Base-by-base conservation (phyloP, 2,329 filamentous ascomycete species). In the Aspergillus eucalypticola region DNA sequence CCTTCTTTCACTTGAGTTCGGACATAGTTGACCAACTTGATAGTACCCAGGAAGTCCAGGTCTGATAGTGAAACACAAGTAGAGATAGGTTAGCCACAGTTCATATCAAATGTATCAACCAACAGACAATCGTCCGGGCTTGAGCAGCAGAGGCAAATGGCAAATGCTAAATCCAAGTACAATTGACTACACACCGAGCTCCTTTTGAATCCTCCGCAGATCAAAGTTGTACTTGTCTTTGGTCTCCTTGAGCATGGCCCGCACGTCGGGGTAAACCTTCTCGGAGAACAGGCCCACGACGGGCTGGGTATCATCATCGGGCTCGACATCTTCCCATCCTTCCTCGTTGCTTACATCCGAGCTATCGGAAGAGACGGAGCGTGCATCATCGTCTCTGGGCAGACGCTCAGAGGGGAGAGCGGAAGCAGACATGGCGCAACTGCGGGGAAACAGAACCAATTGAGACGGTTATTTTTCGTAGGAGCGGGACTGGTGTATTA, bases 11-110 rank as follows among this genome's bases (percentile, higher is more conserved):
- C 78, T 62, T 82, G 74, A 11, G 79, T 76, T 17, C 82, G 80
- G 53, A 84, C 72, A 68, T 86, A 92, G 73, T 93, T 93, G 72
- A 92, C 86, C 35, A 93, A 80, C 75, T 88, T 92, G 68, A 93
- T 86, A 60, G 83, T 85, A 27, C 86, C 89, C 61, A 91, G 83
- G 67, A 92, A 92, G 69, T 93, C 90, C 48, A 92, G 81, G 21
- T 79, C 82, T 71, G 86, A 74, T 21, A 76, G 78, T 60, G 17
- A 50, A 57, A 55, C 54, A 32, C n/a, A 58, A 41, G 62, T 23
- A 15, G 60, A 64, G 60, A 50, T 32, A 64, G 6, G 64, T 68
- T 60, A 69, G 62, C 57, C 19, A 11, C 19, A 25, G 50, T 57
- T 46, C 17, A 23, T n/a, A 17, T 50, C 38, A 48, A 54, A 49